These are phyloP conservation scores for Taphrina deformans DNA, from an alignment of 1,139 yeast genomes.

Conservation along the genomic window DNA sequence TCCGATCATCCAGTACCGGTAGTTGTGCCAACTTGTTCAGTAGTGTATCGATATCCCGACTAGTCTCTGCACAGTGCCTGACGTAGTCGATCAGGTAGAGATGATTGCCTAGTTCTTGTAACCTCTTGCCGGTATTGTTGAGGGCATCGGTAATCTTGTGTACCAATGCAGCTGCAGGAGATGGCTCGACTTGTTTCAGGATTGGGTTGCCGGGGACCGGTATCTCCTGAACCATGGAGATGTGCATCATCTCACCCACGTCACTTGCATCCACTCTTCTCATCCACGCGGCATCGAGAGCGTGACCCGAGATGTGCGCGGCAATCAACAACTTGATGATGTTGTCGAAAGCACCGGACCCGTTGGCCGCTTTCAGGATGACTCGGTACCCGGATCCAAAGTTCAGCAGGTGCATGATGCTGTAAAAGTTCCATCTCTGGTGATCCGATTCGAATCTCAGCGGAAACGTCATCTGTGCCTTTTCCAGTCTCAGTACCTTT, in stretches of 20 bases:
- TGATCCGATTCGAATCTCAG: slow-evolving; percentile 1
- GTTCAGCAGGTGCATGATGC: slow-evolving; percentile 23
- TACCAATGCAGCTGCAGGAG: slow-evolving; percentile 15
- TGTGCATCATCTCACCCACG: slow-evolving; percentile 13
- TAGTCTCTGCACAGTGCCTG: background rate
- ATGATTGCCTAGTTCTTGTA: background rate
- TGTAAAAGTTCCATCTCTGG: slow-evolving; percentile 18
- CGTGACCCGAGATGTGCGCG: slow-evolving; percentile 2
- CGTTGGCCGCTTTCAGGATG: slow-evolving; percentile 23
- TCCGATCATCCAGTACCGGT: slow-evolving; percentile 7
- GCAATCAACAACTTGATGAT: slow-evolving; percentile 23
- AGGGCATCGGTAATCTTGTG: slow-evolving; percentile 16
- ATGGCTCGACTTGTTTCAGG: slow-evolving; percentile 7
- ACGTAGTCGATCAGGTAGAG: slow-evolving; percentile 2
- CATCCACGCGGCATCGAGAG: slow-evolving; percentile 23
- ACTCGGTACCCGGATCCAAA: slow-evolving; percentile 26
- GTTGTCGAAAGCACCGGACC: slow-evolving; percentile 27
- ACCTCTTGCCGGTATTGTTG: slow-evolving; percentile 1
- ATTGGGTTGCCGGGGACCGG: slow-evolving; percentile 8
- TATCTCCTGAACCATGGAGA: slow-evolving; percentile 4
- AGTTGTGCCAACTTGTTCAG: background rate
- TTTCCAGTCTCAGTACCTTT: slow-evolving; percentile 8
- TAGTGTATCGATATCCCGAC: slow-evolving; percentile 6
- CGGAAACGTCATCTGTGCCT: slow-evolving; percentile 15
- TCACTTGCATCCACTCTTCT: background rate